Base-by-base conservation (phyloP, 1,139 yeast genomes). In the Insectozyma bohioensis region DNA sequence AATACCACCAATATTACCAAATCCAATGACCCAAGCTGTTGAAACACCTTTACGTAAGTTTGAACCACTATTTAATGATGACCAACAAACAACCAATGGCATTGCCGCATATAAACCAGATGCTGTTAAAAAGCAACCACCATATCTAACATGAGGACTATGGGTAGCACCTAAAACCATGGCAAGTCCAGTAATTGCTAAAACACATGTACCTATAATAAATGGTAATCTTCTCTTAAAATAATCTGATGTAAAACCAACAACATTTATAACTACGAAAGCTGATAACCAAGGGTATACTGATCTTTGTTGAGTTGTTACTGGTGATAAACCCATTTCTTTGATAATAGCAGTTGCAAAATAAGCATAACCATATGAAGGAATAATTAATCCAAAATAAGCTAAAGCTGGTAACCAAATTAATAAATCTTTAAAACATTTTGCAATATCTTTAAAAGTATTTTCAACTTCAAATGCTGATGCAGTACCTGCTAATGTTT, bases 1-100 rank as follows among this genome's bases (percentile, higher is more conserved):
- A 50, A 84, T 84, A 49, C 92, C 94, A 41, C 94, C 94, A 51
- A 82, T 80, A 58, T 85, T 84, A 42, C 92, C 94, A 52, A 83
- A 82, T 2, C 92, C 94, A 45, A 85, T 75, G 49, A 80, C 85
- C 71, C 80, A 79, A 2, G 85, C 87, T 12, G 87, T 76, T 33
- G 85, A 86, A 13, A 82, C 81, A 20, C 84, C 68, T 46, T 81
- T 79, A 54, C 90, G 68, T 36, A 77, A 61, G 52, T 83, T 90
- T 23, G 90, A 87, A 7, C 82, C 77, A 45, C 76, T 73, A 50
- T 81, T 81, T 52, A 82, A 67, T 11, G 82, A 72, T 12, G 67
- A 66, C 86, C 90, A 80, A 58, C 94, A 83, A 13, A 85, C 79
- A 19, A 82, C 56, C 16, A 81, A 49, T 9, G 94, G 94, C 92